phyloP scores from a whole-genome alignment of 441 rosid species.

The Populus hybrid region DNA sequence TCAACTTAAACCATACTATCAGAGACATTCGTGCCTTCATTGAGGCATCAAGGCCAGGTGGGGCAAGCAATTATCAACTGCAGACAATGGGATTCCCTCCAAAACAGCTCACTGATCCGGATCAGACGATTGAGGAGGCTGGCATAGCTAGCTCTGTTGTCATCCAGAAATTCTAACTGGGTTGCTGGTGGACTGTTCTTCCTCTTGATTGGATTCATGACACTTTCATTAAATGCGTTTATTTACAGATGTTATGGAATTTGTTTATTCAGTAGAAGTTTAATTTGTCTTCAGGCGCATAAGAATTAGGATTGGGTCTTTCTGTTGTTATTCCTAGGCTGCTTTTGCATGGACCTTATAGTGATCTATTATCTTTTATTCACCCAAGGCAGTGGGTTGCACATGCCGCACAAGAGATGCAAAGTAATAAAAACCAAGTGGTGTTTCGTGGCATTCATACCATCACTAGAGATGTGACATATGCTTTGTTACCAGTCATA shows the following conservation, averaged over 20 bases:
- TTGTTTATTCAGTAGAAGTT: background rate
- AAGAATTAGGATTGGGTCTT: too few relatives aligned
- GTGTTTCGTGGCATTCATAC: background rate
- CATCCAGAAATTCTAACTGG: constrained; percentile 67
- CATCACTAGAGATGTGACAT: background rate
- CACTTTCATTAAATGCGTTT: background rate
- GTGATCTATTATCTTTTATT: too few relatives aligned
- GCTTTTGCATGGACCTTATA: too few relatives aligned
- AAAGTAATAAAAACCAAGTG: background rate
- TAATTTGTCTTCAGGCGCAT: background rate
- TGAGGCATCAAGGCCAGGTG: constrained; percentile 71
- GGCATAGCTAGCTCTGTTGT: constrained; percentile 91
- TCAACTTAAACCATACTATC: constrained; percentile 74
- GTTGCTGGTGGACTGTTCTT: background rate
- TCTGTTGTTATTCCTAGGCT: too few relatives aligned
- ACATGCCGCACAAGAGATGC: too few relatives aligned
- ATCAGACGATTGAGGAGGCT: constrained; percentile 73
- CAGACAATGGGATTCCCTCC: constrained; percentile 96
- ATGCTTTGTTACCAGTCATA: too few relatives aligned
- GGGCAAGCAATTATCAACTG: constrained; percentile 58
- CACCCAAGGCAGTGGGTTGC: too few relatives aligned
- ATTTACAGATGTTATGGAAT: background rate
- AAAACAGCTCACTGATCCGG: constrained; percentile 51
- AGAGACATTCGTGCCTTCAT: constrained; percentile 64
- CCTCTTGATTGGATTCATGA: background rate